These are phyloP conservation scores for Leishmania mexicana DNA, from an alignment of 208 protist genomes.

Conservation along the genomic window DNA sequence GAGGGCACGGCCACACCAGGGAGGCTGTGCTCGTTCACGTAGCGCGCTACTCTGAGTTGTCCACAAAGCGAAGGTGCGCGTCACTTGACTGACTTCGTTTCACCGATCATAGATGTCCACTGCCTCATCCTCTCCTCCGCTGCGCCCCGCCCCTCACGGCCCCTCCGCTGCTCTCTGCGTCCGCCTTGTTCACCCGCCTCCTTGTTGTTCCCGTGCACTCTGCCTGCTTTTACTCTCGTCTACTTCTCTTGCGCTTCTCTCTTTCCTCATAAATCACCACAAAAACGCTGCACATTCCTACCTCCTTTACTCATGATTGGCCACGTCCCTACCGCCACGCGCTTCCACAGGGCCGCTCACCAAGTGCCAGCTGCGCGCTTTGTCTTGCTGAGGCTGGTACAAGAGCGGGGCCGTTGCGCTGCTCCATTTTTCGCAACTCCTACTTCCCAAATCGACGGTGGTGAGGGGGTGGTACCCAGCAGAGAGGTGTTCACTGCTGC, in stretches of 20 bases:
- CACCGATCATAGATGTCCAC: neutral
- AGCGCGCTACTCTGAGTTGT: neutral
- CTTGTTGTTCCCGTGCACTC: no score
- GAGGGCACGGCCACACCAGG: neutral
- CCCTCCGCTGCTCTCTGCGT: neutral
- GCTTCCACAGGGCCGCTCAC: neutral
- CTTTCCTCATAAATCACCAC: neutral
- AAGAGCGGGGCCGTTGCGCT: neutral
- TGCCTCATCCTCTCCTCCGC: neutral
- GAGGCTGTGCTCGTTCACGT: neutral
- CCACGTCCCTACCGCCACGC: neutral
- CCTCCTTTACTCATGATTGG: no score
- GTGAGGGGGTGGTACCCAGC: neutral
- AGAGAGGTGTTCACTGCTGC: neutral
- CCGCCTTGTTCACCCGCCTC: neutral
- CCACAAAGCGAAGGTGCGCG: neutral
- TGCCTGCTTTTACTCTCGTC: neutral
- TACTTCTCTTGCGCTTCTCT: neutral
- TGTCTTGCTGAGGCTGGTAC: neutral
- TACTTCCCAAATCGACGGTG: neutral
- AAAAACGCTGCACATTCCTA: neutral
- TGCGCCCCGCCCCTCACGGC: neutral
- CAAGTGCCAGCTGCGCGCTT: neutral
- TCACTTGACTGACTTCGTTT: neutral
- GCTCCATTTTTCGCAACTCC: neutral